Evolutionary conservation across 1,139 yeast genomes (phyloP).

Genomic region (Saccharomyces pastorianus): DNA sequence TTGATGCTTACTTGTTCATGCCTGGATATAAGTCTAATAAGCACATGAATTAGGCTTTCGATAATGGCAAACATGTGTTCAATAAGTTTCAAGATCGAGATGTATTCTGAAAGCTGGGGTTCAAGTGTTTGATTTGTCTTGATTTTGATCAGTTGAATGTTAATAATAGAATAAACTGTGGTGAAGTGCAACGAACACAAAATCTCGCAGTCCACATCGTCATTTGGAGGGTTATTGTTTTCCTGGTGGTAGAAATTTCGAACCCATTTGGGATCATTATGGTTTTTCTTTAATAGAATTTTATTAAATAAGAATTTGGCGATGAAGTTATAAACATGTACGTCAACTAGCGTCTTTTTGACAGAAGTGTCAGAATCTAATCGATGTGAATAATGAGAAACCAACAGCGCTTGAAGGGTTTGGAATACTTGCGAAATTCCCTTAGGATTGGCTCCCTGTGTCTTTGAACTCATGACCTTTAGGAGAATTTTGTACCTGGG

Average conservation of each 20-base stretch:
- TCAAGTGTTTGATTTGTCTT: background rate
- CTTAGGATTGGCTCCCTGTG: background rate
- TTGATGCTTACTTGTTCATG: background rate
- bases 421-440: conserved; percentile 6
- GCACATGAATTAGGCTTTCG: conserved; percentile 7
- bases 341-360: conserved; percentile 8
- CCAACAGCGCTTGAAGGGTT: conserved; percentile 14
- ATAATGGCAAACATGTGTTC: conserved; percentile 8
- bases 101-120: background rate
- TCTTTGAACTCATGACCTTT: background rate
- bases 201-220: background rate
- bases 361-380: conserved; percentile 2
- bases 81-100: background rate
- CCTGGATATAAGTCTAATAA: conserved; percentile 1
- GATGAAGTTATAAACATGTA: conserved; percentile 9
- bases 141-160: background rate
- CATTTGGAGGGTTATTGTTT: background rate
- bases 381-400: conserved; percentile 14
- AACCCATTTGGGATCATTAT: conserved; percentile 1
- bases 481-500: conserved; percentile 12
- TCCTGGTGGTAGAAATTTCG: background rate
- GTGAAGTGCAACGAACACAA: background rate
- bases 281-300: background rate
- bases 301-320: conserved; percentile 8
- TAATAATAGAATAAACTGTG: background rate